Percentiles rank a stretch among this genome's conserved stretches.
Evolutionary conservation across 805 yeast genomes (phyloP).

Genomic region (Priceomyces melissophilus): DNA sequence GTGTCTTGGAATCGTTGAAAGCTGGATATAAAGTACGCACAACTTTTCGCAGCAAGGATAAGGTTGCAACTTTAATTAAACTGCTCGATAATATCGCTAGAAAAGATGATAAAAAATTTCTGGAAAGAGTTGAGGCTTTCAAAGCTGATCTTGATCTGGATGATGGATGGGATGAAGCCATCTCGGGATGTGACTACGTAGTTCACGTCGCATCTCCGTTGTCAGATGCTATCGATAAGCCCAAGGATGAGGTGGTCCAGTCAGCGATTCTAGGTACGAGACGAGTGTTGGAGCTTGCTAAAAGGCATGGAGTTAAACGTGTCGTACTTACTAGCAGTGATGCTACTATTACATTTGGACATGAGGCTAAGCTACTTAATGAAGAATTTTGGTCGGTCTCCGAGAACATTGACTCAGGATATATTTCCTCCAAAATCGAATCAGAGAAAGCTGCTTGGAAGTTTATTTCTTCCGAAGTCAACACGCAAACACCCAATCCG

Average conservation of each 20-base stretch:
- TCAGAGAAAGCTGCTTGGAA: not conserved
- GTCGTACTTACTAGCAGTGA: not conserved
- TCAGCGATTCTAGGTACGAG: not conserved
- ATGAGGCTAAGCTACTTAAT: not conserved
- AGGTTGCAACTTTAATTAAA: not conserved
- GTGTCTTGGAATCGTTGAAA: not conserved
- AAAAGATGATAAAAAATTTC: not conserved
- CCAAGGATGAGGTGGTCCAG: not conserved
- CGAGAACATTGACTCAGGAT: not conserved
- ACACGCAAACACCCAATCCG: not conserved
- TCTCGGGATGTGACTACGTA: not conserved
- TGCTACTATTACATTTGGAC: not conserved
- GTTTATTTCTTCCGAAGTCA: not conserved
- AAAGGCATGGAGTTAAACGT: not conserved
- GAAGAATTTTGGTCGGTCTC: not conserved
- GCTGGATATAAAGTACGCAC: not conserved
- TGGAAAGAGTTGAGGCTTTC: not conserved
- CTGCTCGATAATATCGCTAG: not conserved
- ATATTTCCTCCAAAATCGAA: not conserved
- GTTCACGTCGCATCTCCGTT: not conserved
- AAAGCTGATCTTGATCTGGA: not conserved
- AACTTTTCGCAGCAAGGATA: not conserved
- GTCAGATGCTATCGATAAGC: not conserved
- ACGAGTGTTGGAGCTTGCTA: not conserved
- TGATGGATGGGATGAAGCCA: conserved; percentile 1